Evolutionary conservation across 257 asterid species (phyloP), one percentile per base, ranked within the genome.

Genomic region (Solanum clarkiae): DNA sequence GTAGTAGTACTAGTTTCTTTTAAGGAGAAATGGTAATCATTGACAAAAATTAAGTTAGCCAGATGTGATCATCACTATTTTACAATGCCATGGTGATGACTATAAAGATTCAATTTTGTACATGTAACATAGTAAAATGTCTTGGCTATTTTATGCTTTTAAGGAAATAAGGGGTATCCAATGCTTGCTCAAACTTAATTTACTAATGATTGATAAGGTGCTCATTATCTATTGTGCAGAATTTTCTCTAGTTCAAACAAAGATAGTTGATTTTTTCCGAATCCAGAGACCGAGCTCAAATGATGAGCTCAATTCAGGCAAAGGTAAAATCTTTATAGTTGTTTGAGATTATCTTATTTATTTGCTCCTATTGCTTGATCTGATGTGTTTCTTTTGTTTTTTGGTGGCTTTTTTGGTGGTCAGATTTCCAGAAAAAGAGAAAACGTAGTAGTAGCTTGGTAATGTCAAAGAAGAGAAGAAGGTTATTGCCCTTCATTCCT

Each of bases 241-340:
- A 10, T 90, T 93, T 86, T 93, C 97, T 63, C 92, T 95, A 0
- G 89, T 95, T 42, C 99, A 96, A 84, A 96, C 98, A 54, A 96
- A 92, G 87, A 96, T 96, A 56, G 88, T 94, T 15, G 97, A 96
- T 72, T 96, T 96, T 84, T 96, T 96, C 88, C 93, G 98, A 24
- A 94, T 95, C 56, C 94, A 87, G 88, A 91, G 94, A 87, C 85
- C 86, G 42, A 86, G 82, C 24, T 86, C 95, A 16, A 40, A 80
- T 2, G 93, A 90, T 70, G 86, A 86, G 40, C 85, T 83, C 40
- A 68, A 55, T 85, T 90, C 88, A 89, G 97, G 98, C 92, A 88
- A 85, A 71, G 47, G 74, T n/a, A 32, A 63, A 57, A 8, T 18
- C 47, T 17, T 32, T 69, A 10, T 18, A 47, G 55, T 57, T 17